A percentile compares a stretch with the other conserved stretches of the same genome.
These are phyloP conservation scores for Rhododendron williamsianum DNA, from an alignment of 148 eudicot genomes.

Conservation along the genomic window DNA sequence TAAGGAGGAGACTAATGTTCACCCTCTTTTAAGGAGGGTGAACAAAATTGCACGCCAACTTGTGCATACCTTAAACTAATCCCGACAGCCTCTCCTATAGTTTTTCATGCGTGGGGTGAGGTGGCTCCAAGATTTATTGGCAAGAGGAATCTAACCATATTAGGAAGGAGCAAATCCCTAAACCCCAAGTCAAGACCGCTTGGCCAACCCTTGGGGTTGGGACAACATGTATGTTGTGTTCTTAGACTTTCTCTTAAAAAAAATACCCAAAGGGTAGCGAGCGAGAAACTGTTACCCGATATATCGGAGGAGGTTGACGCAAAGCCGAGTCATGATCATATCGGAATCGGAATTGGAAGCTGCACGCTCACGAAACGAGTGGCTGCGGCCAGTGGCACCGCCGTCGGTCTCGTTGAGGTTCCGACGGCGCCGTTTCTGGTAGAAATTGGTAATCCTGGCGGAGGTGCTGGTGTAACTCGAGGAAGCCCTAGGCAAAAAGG, in stretches of 20 bases:
- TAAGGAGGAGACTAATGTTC: no score
- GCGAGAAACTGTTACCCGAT: constrained; percentile 8
- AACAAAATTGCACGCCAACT: no score
- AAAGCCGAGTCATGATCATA: constrained; percentile 13
- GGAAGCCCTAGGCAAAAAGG: constrained; percentile 8
- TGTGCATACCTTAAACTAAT: no score
- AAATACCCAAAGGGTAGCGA: not conserved
- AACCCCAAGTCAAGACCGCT: no score
- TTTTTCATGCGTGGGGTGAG: no score
- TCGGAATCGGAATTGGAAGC: constrained; percentile 1
- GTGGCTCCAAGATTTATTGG: no score
- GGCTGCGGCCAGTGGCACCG: not conserved
- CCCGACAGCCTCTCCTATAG: no score
- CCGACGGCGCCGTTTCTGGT: constrained; percentile 14
- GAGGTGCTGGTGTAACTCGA: not conserved
- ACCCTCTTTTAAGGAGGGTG: no score
- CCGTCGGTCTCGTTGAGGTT: not conserved
- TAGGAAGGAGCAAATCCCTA: no score
- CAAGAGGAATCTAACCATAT: no score
- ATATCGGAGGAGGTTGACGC: constrained; percentile 11
- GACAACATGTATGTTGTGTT: not conserved
- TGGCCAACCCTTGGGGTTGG: no score
- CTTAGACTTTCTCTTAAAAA: no score
- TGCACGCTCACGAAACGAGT: constrained; percentile 7
- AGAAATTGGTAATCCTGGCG: not conserved